Percentiles rank a stretch among this genome's conserved stretches.
phyloP scores from a whole-genome alignment of 306 rosid genomes.

The Vachellia pachyceras region DNA sequence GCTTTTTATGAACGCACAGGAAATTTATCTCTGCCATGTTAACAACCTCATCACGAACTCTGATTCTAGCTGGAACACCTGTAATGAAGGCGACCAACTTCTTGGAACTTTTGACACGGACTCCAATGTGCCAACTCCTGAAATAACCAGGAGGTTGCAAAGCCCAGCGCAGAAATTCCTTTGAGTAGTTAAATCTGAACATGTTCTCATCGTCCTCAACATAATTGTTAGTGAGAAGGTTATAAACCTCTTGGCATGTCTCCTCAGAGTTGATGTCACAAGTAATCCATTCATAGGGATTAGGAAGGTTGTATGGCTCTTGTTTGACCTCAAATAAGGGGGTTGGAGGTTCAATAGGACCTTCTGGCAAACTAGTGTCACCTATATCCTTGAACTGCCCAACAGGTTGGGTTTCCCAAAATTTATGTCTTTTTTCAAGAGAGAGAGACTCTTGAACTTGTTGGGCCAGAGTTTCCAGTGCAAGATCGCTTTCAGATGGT shows the following conservation, averaged over 20 bases:
- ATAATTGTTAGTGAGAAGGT: conserved; percentile 80
- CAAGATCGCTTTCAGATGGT: conserved; percentile 63
- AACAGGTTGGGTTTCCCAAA: conserved; percentile 98
- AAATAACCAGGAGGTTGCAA: conserved; percentile 89
- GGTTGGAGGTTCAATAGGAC: conserved; percentile 79
- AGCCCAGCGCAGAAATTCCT: conserved; percentile 93
- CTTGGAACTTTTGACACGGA: conserved; percentile 81
- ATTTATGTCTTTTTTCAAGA: conserved; percentile 67
- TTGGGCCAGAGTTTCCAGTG: conserved; percentile 52
- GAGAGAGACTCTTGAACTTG: conserved; percentile 82
- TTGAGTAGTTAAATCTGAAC: conserved; percentile 92
- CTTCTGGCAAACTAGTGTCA: conserved; percentile 72
- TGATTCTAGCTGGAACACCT: conserved; percentile 88
- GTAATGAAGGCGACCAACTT: conserved; percentile 95
- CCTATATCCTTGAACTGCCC: conserved; percentile 91
- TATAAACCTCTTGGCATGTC: conserved; percentile 76
- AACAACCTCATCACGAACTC: conserved; percentile 71
- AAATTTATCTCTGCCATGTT: conserved; percentile 94
- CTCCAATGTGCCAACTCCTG: conserved; percentile 92
- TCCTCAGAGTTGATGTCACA: conserved; percentile 77
- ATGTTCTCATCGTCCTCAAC: conserved; percentile 96
- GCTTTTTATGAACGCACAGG: conserved; percentile 93
- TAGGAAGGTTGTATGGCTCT: conserved; percentile 94
- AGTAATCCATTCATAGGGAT: conserved; percentile 83
- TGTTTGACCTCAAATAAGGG: conserved; percentile 83